Evolutionary conservation across 805 yeast genomes (phyloP).

Genomic region (Candida andamanensis): DNA sequence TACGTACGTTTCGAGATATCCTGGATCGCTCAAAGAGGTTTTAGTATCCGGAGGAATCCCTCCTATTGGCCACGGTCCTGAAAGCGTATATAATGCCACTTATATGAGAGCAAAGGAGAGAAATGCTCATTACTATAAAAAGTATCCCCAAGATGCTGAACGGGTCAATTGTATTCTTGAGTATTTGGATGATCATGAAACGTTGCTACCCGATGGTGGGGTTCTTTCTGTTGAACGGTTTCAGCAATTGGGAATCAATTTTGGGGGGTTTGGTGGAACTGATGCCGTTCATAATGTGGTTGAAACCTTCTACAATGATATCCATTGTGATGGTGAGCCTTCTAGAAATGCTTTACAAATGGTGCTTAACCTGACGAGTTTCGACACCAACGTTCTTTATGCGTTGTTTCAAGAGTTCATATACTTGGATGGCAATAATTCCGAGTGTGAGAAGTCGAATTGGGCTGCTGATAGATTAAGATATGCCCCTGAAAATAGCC

Average conservation of each 20-base stretch:
- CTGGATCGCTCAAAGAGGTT: conserved; percentile 38
- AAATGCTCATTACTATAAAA: conserved; percentile 42
- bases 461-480: conserved; percentile 49
- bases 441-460: conserved; percentile 16
- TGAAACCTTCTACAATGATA: conserved; percentile 34
- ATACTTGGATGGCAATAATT: conserved; percentile 40
- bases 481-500: conserved; percentile 17
- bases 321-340: conserved; percentile 29
- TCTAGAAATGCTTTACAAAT: conserved; percentile 30
- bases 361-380: conserved; percentile 32
- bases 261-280: conserved; percentile 50
- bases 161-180: conserved; percentile 33
- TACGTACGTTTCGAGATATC: conserved; percentile 45
- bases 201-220: conserved; percentile 49
- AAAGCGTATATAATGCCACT: conserved; percentile 46
- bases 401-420: conserved; percentile 57
- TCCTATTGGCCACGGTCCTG: conserved; percentile 41
- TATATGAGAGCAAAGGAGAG: conserved; percentile 43
- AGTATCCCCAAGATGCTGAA: conserved; percentile 43
- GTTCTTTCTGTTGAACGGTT: conserved; percentile 44
- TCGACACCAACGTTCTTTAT: conserved; percentile 52
- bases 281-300: conserved; percentile 44
- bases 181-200: conserved; percentile 25
- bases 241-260: conserved; percentile 46
- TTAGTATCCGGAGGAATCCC: conserved; percentile 58